Base-by-base conservation (phyloP, 2,329 filamentous ascomycete genomes). In the Fusarium torulosum region DNA sequence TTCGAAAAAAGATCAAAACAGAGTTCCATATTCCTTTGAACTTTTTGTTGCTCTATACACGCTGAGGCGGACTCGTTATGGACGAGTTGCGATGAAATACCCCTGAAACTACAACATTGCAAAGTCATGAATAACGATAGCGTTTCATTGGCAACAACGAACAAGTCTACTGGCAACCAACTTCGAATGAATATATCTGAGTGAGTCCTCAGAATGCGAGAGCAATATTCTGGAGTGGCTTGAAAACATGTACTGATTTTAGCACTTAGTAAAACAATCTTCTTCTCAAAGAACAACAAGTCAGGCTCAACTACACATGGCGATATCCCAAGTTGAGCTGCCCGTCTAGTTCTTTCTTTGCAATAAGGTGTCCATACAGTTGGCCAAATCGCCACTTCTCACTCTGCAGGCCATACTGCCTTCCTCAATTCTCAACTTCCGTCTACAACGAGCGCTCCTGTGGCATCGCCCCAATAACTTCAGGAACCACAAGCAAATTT, bases 1-100 rank as follows among this genome's bases (percentile, higher is more conserved):
- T 25, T 20, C 14, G 42, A 6, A 29, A 6, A 4, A 27, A 10
- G 3, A 15, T 27, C 2, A 3, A 1, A 3, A 7, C 1, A 0
- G 6, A 7, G 7, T 3, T n/a, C n/a, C 10, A 2, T 11, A 1
- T 7, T 17, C 6, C 3, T 7, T 4, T 9, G 7, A 27, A 9
- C 7, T 9, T 17, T 23, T 31, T 17, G 6, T 4, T 35, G 10
- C 2, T 40, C n/a, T 8, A 33, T 14, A 11, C 3, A 2, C 6
- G 7, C 43, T 17, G 14, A 17, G 6, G 6, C 6, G 15, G n/a
- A 27, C 13, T 21, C 8, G 5, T 31, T 4, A 14, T 46, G 7
- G 7, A 46, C 4, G 35, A 29, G 45, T 20, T 6, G 4, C n/a
- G 9, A 38, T 6, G 46, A 23, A 15, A 17, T 42, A 17, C 41